Evolutionary conservation across 441 rosid genomes (phyloP), one percentile per base, ranked within the genome.

Genomic region (Codiaeum variegatum): DNA sequence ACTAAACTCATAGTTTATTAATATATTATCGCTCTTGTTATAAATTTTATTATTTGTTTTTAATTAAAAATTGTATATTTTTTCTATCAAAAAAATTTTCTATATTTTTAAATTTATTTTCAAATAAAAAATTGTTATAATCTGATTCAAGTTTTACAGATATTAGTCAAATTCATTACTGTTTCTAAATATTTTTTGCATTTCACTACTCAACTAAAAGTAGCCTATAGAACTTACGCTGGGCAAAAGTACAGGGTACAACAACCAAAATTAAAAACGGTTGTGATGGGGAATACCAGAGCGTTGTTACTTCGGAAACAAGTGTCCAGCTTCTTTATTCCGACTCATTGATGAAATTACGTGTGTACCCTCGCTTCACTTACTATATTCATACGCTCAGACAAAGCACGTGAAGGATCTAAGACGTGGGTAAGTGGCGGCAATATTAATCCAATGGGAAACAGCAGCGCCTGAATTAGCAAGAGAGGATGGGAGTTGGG

Each of bases 261-360:
- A 32, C 0, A 38, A 42, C 74, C 7, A 11, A 23, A 24, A 61
- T 71, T 72, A 68, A 76, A 62, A 73, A 66, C 55, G 58, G 67
- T 72, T 46, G 77, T 15, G 79, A 62, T 69, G 59, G 71, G 71
- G 56, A 1, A 52, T 72, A 73, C 70, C 44, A 5, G 23, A 19
- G 15, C n/a, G 80, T 74, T 79, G 79, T 47, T 47, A 76, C 88
- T 77, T 83, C 73, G 73, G 69, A 44, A 29, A 74, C 81, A 84
- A 75, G 85, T 63, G 82, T 82, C 36, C 68, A 36, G 78, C 32
- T 74, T 66, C 82, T 79, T 83, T 55, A 75, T 76, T 77, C 76
- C 11, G 74, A 79, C 67, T 81, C 83, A 73, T 65, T 5, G 1
- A 0, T 0, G 62, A 66, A 72, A 55, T 79, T 76, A 83, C 88